phyloP scores from a whole-genome alignment of 2,329 filamentous ascomycete genomes.

The Leptographium wingfieldii region DNA sequence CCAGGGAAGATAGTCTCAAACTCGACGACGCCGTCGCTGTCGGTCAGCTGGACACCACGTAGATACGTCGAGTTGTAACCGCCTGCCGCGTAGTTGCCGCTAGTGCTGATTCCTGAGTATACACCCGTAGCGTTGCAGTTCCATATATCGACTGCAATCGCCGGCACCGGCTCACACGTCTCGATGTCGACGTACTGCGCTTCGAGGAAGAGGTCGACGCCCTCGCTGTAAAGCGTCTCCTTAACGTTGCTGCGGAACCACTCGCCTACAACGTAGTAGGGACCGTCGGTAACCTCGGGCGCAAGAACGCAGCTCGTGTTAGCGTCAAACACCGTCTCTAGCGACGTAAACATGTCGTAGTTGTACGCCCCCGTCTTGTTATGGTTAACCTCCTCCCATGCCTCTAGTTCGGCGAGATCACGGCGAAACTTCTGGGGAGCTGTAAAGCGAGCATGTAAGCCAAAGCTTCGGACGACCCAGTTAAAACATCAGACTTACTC shows the following conservation, averaged over 20 bases:
- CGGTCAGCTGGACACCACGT: slow-evolving; percentile 30
- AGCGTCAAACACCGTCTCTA: slow-evolving; percentile 25
- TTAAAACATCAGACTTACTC: slow-evolving; percentile 11
- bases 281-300: slow-evolving; percentile 38
- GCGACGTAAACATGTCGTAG: slow-evolving; percentile 22
- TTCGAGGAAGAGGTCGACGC: slow-evolving; percentile 35
- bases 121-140: slow-evolving; percentile 26
- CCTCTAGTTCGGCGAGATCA: slow-evolving; percentile 19
- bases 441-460: slow-evolving; percentile 5
- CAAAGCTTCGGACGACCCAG: neutral
- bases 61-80: slow-evolving; percentile 26
- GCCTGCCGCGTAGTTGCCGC: slow-evolving; percentile 20
- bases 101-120: slow-evolving; percentile 11
- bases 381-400: slow-evolving; percentile 21
- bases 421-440: slow-evolving; percentile 20
- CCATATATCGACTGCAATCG: slow-evolving; percentile 40
- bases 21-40: slow-evolving; percentile 26
- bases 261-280: slow-evolving; percentile 41
- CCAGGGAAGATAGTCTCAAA: slow-evolving; percentile 31
- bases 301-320: slow-evolving; percentile 34
- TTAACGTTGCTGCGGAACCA: slow-evolving; percentile 34
- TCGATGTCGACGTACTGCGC: slow-evolving; percentile 41
- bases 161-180: slow-evolving; percentile 37
- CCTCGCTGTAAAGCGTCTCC: slow-evolving; percentile 26
- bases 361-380: slow-evolving; percentile 19